These are phyloP conservation scores for Gryganskiella cystojenkinii DNA, from an alignment of 192 early-diverging fungal genomes.

Conservation along the genomic window DNA sequence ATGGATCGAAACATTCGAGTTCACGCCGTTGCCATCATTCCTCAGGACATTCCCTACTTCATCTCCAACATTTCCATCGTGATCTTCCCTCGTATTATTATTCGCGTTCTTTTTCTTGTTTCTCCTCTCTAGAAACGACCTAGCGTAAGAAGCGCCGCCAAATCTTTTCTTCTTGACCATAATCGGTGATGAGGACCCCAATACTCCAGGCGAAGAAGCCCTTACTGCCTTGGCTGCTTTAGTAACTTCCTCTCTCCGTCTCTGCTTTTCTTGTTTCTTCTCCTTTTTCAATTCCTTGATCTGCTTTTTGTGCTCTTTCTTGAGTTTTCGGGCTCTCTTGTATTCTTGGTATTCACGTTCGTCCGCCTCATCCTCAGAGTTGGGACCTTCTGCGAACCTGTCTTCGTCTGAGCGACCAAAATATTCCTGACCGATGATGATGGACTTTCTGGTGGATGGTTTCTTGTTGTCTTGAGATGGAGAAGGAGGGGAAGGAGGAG, in stretches of 20 bases:
- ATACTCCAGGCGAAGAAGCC: background rate
- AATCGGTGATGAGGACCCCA: background rate
- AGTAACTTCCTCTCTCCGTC: background rate
- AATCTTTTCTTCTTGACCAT: no score
- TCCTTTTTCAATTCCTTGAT: conserved; percentile 9
- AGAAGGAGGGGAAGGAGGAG: background rate
- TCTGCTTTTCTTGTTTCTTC: conserved; percentile 12
- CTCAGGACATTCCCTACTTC: no score
- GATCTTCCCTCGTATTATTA: no score
- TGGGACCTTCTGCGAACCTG: background rate
- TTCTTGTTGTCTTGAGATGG: no score
- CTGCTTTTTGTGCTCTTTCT: conserved; percentile 26
- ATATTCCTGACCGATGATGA: background rate
- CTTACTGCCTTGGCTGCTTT: background rate
- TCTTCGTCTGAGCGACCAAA: background rate
- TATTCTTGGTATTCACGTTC: conserved; percentile 44
- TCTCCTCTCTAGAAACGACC: no score
- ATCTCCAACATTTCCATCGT: no score
- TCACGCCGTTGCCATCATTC: no score
- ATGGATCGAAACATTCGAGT: no score
- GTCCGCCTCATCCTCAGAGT: conserved; percentile 37
- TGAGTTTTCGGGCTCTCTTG: conserved; percentile 21
- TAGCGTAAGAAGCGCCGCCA: no score
- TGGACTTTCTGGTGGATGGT: background rate
- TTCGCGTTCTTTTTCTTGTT: no score